phyloP scores from a whole-genome alignment of 495 filamentous ascomycete genomes.

The Penicillium goetzii region DNA sequence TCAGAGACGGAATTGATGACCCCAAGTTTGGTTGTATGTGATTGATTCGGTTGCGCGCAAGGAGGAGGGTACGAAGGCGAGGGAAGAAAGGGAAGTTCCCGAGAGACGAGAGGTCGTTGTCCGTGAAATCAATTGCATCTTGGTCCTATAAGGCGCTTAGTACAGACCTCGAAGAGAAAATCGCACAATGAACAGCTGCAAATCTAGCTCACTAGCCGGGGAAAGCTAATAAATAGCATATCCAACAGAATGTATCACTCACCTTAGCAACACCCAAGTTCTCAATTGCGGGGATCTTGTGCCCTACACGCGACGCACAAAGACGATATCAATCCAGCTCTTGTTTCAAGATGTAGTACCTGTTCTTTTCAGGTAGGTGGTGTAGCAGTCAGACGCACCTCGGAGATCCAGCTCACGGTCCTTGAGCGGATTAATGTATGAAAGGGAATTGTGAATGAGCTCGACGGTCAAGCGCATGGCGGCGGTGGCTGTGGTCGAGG shows the following conservation, averaged over 20 bases:
- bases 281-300: constrained; percentile 97
- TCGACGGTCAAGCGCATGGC: constrained; percentile 93
- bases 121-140: constrained; percentile 96
- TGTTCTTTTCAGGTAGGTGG: constrained; percentile 79
- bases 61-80: constrained; percentile 80
- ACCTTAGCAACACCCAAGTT: constrained; percentile 96
- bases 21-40: constrained; percentile 76
- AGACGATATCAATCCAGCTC: constrained; percentile 85
- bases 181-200: no score
- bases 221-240: not conserved
- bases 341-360: constrained; percentile 81
- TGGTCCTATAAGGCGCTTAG: constrained; percentile 58
- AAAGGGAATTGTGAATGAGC: constrained; percentile 86
- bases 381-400: constrained; percentile 74
- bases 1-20: constrained; percentile 74
- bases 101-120: constrained; percentile 91
- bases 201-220: not conserved
- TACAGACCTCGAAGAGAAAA: constrained; percentile 1
- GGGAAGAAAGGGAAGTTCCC: constrained; percentile 94
- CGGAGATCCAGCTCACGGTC: constrained; percentile 98
- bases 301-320: constrained; percentile 70
- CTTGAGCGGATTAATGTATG: constrained; percentile 96
- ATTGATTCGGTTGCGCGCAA: constrained; percentile 85
- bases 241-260: constrained; percentile 24
- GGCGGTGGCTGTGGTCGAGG: constrained; percentile 29